A percentile compares a stretch with the other conserved stretches of the same genome.
Conservation (phyloP, 1,284 basidiomycete species). For the Sanghuangporus sanghuang region DNA sequence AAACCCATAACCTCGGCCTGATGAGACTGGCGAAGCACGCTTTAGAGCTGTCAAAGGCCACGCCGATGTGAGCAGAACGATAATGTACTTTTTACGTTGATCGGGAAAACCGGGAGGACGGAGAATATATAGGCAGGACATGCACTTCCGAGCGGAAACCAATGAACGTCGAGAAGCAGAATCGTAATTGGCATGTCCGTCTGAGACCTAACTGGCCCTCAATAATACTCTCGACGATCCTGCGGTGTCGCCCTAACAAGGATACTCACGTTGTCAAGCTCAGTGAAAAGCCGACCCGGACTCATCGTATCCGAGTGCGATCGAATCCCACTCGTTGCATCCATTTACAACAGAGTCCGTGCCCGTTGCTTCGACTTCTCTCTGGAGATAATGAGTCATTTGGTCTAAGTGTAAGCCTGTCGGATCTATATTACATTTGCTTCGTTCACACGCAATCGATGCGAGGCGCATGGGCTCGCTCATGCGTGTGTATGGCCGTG, state of each 20-base stretch:
- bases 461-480: neutral
- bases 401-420: neutral
- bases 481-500: neutral
- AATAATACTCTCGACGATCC: neutral
- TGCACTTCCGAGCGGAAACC: neutral
- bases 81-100: neutral
- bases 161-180: neutral
- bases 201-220: neutral
- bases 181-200: neutral
- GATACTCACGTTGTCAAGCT: neutral
- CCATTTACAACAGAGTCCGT: neutral
- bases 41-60: neutral
- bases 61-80: neutral
- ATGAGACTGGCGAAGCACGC: neutral
- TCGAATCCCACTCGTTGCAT: neutral
- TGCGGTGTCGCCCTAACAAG: neutral
- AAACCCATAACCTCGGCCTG: too few relatives aligned
- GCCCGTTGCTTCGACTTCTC: neutral
- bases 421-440: neutral
- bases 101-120: neutral
- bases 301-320: neutral
- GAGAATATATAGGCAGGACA: too few relatives aligned
- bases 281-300: neutral
- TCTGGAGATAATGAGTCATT: neutral
- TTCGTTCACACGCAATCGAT: neutral